Evolutionary conservation across 352 stramenopile species (phyloP), one percentile per base, ranked within the genome.

Genomic region (Phytophthora citricola): DNA sequence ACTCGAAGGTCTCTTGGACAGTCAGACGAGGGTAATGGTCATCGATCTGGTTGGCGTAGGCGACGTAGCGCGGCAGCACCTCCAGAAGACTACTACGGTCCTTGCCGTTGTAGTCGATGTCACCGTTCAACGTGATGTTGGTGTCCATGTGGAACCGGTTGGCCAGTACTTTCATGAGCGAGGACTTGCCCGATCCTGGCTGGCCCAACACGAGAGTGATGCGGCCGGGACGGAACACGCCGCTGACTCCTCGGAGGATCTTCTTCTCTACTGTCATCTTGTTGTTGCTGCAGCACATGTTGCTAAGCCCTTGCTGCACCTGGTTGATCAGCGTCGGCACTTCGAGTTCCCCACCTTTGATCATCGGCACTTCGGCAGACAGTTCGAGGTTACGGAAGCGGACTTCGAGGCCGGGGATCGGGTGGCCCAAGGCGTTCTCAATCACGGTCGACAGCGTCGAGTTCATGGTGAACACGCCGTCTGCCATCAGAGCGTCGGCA

Each of bases 1-100:
- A 90, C 62, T 81, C 43, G 56, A 87, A 78, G 3, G 78, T 90
- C 51, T 90, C 81, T 22, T 82, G 66, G 0, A 88, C 81, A 0
- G 78, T 87, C 45, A 81, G 69, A 38, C 51, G 40, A 52, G 44
- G 45, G 27, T 55, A 63, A 10, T 63, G 55, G 1, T 63, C 32
- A 7, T 63, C 55, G 17, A 63, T 52, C n/a, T 83, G 69, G 66
- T 82, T 80, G 10, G 66, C 76, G 59, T 89, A 89, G 10, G 75
- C 43, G 7, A 85, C 78, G n/a, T 77, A 75, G 12, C 73, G 77
- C 26, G 77, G 75, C 6, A 89, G 46, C 10, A 55, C 45, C 7
- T 70, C 48, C 5, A 75, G 31, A 9, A 89, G 20, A n/a, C 66
- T 36, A 11, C 58, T 38, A 2, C 76, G 73, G 10, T 61, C 47